These are phyloP conservation scores for Pythium myriotylum DNA, from an alignment of 352 stramenopile species.

Conservation along the genomic window DNA sequence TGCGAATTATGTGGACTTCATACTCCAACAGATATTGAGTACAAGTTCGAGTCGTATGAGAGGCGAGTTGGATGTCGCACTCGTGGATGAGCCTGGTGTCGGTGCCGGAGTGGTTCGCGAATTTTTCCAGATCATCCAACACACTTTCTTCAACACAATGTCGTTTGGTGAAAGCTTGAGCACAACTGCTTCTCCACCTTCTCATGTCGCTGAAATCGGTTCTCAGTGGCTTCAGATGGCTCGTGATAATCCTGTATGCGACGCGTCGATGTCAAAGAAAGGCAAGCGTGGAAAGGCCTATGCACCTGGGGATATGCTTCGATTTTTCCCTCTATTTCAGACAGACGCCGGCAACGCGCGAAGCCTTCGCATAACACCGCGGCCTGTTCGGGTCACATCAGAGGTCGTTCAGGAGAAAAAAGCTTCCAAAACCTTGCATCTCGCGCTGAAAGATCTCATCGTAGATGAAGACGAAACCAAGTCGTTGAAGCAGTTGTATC, in stretches of 20 bases:
- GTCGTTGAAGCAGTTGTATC: slow-evolving; percentile 62
- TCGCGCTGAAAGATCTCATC: slow-evolving; percentile 47
- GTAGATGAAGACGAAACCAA: slow-evolving; percentile 38
- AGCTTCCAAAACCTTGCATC: slow-evolving; percentile 24
- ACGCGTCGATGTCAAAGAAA: not conserved
- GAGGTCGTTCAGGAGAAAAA: slow-evolving; percentile 44
- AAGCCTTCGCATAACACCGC: slow-evolving; percentile 41
- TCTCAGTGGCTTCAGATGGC: slow-evolving; percentile 63
- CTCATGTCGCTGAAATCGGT: slow-evolving; percentile 60
- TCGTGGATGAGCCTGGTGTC: slow-evolving; percentile 72
- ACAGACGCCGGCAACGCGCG: slow-evolving; percentile 31
- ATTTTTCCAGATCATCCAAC: slow-evolving; percentile 78
- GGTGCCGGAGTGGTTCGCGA: slow-evolving; percentile 66
- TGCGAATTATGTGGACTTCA: slow-evolving; percentile 71
- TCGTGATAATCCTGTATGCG: slow-evolving; percentile 32
- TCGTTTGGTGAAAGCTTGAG: slow-evolving; percentile 12
- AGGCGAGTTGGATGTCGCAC: slow-evolving; percentile 60
- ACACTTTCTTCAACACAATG: slow-evolving; percentile 52
- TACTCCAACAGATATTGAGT: slow-evolving; percentile 67
- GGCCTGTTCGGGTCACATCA: slow-evolving; percentile 32
- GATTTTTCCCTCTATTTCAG: slow-evolving; percentile 64
- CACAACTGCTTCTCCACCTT: slow-evolving; percentile 14
- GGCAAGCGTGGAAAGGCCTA: not conserved
- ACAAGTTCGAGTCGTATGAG: slow-evolving; percentile 48
- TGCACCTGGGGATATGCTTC: slow-evolving; percentile 31